Evolutionary conservation across 2,329 filamentous ascomycete genomes (phyloP).

Genomic region (Aspergillus spinulosporus): DNA sequence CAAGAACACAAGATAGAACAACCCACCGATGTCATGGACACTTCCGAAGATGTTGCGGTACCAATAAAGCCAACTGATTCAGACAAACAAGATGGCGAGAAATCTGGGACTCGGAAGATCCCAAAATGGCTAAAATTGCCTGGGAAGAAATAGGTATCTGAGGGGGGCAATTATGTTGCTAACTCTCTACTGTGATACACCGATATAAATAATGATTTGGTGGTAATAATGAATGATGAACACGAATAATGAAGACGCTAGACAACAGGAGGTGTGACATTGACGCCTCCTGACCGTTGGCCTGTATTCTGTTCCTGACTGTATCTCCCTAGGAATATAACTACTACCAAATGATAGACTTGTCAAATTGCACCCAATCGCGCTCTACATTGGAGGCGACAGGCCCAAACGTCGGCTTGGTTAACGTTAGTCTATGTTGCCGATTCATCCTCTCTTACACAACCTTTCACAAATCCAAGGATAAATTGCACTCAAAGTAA

Average conservation of each 20-base stretch:
- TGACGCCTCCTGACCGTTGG: too few species aligned
- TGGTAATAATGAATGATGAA: too few species aligned
- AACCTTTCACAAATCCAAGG: too few species aligned
- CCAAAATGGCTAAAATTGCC: constrained; percentile 74
- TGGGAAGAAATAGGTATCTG: constrained; percentile 63
- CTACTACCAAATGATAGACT: too few species aligned
- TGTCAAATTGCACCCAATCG: too few species aligned
- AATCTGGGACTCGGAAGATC: constrained; percentile 42
- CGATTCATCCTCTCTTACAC: too few species aligned
- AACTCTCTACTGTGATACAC: neutral
- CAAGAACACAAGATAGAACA: constrained; percentile 59
- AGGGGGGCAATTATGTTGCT: too few species aligned
- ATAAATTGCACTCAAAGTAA: too few species aligned
- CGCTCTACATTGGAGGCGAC: too few species aligned
- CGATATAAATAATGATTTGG: neutral
- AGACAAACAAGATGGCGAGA: constrained; percentile 27
- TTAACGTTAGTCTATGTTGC: too few species aligned
- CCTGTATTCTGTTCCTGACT: neutral
- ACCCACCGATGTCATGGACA: constrained; percentile 53
- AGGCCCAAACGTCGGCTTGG: too few species aligned
- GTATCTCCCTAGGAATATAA: too few species aligned
- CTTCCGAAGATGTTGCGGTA: constrained; percentile 43
- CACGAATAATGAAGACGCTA: neutral
- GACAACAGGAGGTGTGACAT: neutral
- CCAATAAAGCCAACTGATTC: constrained; percentile 40